Base-by-base conservation (phyloP, 108 stramenopile genomes). In the Skeletonema tropicum region DNA sequence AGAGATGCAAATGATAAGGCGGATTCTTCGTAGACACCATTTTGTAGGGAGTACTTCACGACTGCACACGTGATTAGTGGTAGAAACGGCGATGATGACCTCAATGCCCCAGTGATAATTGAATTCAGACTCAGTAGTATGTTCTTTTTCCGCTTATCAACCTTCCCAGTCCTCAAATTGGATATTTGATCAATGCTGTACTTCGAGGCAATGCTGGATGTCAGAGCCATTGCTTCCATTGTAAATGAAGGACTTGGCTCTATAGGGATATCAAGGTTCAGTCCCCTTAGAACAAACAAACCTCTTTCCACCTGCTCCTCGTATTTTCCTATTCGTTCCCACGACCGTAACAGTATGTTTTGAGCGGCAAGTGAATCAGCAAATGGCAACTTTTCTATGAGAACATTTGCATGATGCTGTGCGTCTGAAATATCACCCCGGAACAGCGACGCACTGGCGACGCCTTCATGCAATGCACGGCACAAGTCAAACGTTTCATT, bases 41-140 rank as follows among this genome's bases (percentile, higher is more conserved):
- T 36, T 52, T 69, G 68, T 29, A 69, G 26, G 8, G 68, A 32
- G 15, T 55, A 55, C 12, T 69, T 32, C 52, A 69, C 32, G 7
- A 69, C 35, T 26, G 31, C 68, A 57, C 68, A 69, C 26, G 68
- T 58, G n/a, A 69, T 48, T 1, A 69, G 35, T 17, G 68, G 68
- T 23, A 69, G 31, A 17, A 52, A 57, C 14, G 55, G 68, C 21
- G 68, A 69, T 10, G 45, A 52, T 12, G 19, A 31, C 8, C 7
- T 33, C 8, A 30, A 33, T 15, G 25, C 46, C 17, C 45, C 52
- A 6, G 11, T 14, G 6, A 57, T 10, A 9, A 69, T 52, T 58
- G 52, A 26, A 14, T 69, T 19, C 52, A 69, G 29, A 10, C 14
- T 57, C 21, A 36, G 42, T 17, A 36, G 10, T 48, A 69, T 69